These are phyloP conservation scores for Cinnamomum chago DNA, from an alignment of 164 flowering plant species.

Conservation along the genomic window DNA sequence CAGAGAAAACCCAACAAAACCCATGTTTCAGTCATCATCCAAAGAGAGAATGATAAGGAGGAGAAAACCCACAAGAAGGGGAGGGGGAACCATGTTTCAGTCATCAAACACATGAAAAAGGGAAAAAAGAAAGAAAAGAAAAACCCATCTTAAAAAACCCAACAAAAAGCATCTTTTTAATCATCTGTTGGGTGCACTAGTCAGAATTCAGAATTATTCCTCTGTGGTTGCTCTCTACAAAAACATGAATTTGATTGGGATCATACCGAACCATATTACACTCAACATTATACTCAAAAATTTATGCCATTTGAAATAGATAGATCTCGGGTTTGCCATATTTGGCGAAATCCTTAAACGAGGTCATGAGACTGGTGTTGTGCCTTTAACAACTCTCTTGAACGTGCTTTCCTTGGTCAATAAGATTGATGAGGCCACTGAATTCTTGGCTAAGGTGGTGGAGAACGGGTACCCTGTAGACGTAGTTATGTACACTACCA, in stretches of 20 bases:
- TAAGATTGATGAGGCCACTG: background rate
- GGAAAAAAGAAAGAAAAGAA: too few relatives aligned
- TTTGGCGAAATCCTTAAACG: slow-evolving; percentile 14
- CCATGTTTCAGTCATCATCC: too few relatives aligned
- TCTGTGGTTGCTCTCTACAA: slow-evolving; percentile 8
- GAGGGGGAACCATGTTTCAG: too few relatives aligned
- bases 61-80: too few relatives aligned
- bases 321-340: slow-evolving; percentile 12
- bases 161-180: too few relatives aligned
- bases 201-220: background rate
- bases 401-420: slow-evolving; percentile 13
- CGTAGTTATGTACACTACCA: slow-evolving; percentile 3
- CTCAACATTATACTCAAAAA: slow-evolving; percentile 15
- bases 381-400: slow-evolving; percentile 12
- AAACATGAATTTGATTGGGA: slow-evolving; percentile 1
- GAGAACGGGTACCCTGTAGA: background rate
- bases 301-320: slow-evolving; percentile 6
- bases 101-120: too few relatives aligned
- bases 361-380: slow-evolving; percentile 6
- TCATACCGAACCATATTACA: slow-evolving; percentile 1
- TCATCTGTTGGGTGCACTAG: slow-evolving; percentile 7
- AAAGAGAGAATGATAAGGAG: too few relatives aligned
- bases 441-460: slow-evolving; percentile 12
- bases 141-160: too few relatives aligned
- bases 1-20: too few relatives aligned